Evolutionary conservation across 768 basidiomycete species (phyloP), one percentile per base, ranked within the genome.

Genomic region (Trametes sanguinea): DNA sequence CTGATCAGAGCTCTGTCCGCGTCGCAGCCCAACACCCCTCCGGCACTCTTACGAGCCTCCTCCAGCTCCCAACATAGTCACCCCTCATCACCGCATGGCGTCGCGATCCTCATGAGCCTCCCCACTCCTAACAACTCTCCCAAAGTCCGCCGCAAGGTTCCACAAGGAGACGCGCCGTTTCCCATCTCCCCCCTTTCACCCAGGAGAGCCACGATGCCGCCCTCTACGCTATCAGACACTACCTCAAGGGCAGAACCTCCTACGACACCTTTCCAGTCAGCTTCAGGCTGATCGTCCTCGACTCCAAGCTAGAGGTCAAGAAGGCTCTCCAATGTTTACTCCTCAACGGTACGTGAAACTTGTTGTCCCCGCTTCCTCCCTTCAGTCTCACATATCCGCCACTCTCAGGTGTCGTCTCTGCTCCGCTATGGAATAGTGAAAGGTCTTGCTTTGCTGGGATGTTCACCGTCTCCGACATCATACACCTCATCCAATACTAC

Each of bases 401-500:
- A 6, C 1, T 37, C 6, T 1, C 35, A 97, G 96, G 95, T 64
- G 95, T 98, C 62, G 95, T 98, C 22, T 98, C 97, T 5, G 97
- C 97, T 0, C 96, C 97, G 11, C 80, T 99, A 29, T 99, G 96
- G 94, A 96, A 98, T 78, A 96, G 94, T 74, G 92, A 94, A 65
- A 86, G 85, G 62, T 95, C 93, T 4, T 85, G 81, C 44, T 99
- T 99, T 70, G 93, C 94, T 8, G 97, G 97, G 62, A 98, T 99
- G 96, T 90, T 99, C 71, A 99, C 97, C 8, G 94, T 98, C n/a
- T 85, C 94, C 60, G 97, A 99, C 75, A 95, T 99, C 74, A 98
- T 99, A 60, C 97, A 99, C 74, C 86, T 99, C 66, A 98, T 99
- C 66, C 97, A 99, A 70, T 97, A 95, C 78, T 99, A 98, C 75